A percentile compares a stretch with the other conserved stretches of the same genome.
Evolutionary conservation across 805 yeast species (phyloP).

Genomic region (Kurtzmaniella fragi): DNA sequence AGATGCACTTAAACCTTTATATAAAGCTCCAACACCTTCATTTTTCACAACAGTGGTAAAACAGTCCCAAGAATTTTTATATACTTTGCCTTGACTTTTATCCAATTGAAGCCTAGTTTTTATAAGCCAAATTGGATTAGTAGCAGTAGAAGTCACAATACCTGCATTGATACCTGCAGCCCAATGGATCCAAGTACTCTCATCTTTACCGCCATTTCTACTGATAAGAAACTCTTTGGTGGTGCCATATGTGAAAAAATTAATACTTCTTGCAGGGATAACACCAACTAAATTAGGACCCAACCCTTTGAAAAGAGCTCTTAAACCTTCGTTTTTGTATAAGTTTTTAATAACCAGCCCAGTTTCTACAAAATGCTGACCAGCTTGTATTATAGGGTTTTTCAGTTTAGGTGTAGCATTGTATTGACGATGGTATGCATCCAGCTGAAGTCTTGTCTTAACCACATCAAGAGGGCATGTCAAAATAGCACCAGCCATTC

Average conservation of each 20-base stretch:
- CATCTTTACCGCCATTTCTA: constrained; percentile 66
- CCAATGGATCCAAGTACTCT: constrained; percentile 81
- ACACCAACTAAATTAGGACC: constrained; percentile 98
- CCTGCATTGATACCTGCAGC: constrained; percentile 90
- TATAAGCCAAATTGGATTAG: constrained; percentile 96
- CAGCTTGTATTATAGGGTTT: constrained; percentile 40
- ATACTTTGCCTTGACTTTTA: constrained; percentile 59
- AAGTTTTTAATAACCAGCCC: constrained; percentile 64
- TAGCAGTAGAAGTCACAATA: constrained; percentile 87
- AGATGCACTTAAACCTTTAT: constrained; percentile 90
- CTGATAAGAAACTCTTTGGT: constrained; percentile 71
- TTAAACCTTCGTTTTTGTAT: constrained; percentile 70
- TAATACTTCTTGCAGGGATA: constrained; percentile 95
- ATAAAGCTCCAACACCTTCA: constrained; percentile 80
- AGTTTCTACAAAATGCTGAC: constrained; percentile 79
- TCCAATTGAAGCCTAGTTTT: constrained; percentile 94
- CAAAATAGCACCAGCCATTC: constrained; percentile 94
- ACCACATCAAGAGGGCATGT: constrained; percentile 97
- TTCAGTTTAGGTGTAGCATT: constrained; percentile 38
- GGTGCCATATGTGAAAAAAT: constrained; percentile 95
- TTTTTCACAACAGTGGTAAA: constrained; percentile 56
- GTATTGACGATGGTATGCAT: constrained; percentile 62
- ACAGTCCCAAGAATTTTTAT: constrained; percentile 85
- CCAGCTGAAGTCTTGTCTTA: constrained; percentile 91
- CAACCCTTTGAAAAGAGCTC: constrained; percentile 87